phyloP scores from a whole-genome alignment of 2,329 filamentous ascomycete species.

The Sporothrix pseudoabietina region DNA sequence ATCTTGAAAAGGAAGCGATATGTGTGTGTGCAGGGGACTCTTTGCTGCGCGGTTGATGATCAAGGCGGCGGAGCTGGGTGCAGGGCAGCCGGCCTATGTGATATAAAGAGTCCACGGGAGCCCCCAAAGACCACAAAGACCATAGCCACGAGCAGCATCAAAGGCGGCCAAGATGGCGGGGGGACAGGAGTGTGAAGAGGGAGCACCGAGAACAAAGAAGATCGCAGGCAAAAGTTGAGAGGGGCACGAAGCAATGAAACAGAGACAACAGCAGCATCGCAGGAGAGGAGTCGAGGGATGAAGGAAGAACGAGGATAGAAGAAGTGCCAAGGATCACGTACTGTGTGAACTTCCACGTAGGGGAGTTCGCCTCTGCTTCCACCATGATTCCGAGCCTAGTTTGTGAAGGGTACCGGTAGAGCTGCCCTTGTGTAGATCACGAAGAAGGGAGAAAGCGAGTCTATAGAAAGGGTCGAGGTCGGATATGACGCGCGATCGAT shows the following conservation, averaged over 20 bases:
- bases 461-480: background rate
- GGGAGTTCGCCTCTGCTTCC: constrained; percentile 89
- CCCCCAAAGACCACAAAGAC: background rate
- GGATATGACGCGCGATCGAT: background rate
- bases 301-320: constrained; percentile 20
- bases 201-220: background rate
- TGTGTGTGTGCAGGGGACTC: background rate
- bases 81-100: background rate
- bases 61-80: background rate
- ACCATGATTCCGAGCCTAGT: constrained; percentile 69
- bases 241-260: background rate
- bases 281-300: background rate
- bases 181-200: background rate
- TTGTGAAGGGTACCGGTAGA: constrained; percentile 25
- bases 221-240: background rate
- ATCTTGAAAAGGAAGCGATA: constrained; percentile 1
- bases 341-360: constrained; percentile 99
- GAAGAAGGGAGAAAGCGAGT: background rate
- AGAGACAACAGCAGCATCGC: background rate
- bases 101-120: background rate
- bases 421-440: constrained; percentile 26
- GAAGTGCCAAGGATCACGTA: constrained; percentile 54
- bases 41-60: background rate
- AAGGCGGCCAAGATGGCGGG: background rate
- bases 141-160: background rate